A percentile compares a stretch with the other conserved stretches of the same genome.
Evolutionary conservation across 192 early-diverging fungal species (phyloP).

Genomic region (Entomortierella beljakovae): DNA sequence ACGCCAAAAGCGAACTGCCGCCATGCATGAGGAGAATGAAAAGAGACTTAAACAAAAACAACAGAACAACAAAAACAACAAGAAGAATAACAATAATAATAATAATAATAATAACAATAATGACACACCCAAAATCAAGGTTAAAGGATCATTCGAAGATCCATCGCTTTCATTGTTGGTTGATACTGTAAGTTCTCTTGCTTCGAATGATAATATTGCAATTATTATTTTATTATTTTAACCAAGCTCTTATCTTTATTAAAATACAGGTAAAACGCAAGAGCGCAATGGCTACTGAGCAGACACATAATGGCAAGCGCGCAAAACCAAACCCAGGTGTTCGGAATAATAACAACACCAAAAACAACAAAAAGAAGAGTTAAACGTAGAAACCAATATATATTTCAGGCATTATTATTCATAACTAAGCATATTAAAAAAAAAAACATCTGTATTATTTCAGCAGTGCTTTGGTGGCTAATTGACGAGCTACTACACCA

Average conservation of each 20-base stretch:
- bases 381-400: no score
- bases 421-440: not conserved
- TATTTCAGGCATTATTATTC: not conserved
- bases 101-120: slow-evolving; percentile 20
- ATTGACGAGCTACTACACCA: not conserved
- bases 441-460: no score
- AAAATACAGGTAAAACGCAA: slow-evolving; percentile 67
- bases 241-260: not conserved
- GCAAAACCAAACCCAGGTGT: slow-evolving; percentile 17
- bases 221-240: not conserved
- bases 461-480: no score
- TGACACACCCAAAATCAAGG: slow-evolving; percentile 16
- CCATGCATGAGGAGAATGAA: slow-evolving; percentile 43
- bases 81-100: slow-evolving; percentile 25
- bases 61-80: slow-evolving; percentile 22
- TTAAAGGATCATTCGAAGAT: slow-evolving; percentile 51
- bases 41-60: slow-evolving; percentile 32
- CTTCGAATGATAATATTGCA: not conserved
- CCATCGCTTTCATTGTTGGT: slow-evolving; percentile 64
- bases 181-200: slow-evolving; percentile 58
- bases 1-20: slow-evolving; percentile 53
- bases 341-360: slow-evolving; percentile 3
- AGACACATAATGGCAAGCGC: slow-evolving; percentile 55
- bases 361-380: slow-evolving; percentile 12
- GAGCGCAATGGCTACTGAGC: slow-evolving; percentile 60